Evolutionary conservation across 75 land plant species (phyloP).

Genomic region (Sequoia sempervirens): DNA sequence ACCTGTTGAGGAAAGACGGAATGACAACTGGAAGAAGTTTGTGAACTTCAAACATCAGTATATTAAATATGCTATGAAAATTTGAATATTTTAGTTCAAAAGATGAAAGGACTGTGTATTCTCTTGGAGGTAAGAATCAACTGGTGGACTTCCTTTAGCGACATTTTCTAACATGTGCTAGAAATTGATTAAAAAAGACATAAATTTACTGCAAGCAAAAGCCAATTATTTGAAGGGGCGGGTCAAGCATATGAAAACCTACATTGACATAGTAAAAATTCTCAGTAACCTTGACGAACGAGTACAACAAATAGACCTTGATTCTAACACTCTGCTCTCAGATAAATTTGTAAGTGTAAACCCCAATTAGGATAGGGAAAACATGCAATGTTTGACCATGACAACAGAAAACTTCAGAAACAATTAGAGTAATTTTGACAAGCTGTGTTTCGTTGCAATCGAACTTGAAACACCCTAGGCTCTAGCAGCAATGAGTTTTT

Average conservation of each 20-base stretch:
- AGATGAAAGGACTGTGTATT: not conserved
- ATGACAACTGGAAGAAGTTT: not conserved
- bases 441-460: not conserved
- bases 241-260: not conserved
- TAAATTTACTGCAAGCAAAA: not conserved
- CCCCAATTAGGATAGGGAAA: not conserved
- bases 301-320: not conserved
- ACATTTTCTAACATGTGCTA: not conserved
- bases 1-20: not conserved
- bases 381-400: not conserved
- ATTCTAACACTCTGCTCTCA: not conserved
- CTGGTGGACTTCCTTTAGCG: not conserved
- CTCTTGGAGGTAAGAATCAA: not conserved
- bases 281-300: not conserved
- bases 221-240: not conserved
- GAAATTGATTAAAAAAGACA: not conserved
- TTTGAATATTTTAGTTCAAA: not conserved
- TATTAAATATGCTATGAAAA: not conserved
- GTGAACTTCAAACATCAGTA: not conserved
- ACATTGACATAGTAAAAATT: not conserved
- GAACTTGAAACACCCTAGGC: not conserved
- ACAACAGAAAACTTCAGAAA: not conserved
- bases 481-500: not conserved
- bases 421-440: not conserved
- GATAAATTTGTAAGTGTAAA: not conserved